A percentile compares a stretch with the other conserved stretches of the same genome.
phyloP scores from a whole-genome alignment of 352 stramenopile species.

The Pythium grandisporangium region DNA sequence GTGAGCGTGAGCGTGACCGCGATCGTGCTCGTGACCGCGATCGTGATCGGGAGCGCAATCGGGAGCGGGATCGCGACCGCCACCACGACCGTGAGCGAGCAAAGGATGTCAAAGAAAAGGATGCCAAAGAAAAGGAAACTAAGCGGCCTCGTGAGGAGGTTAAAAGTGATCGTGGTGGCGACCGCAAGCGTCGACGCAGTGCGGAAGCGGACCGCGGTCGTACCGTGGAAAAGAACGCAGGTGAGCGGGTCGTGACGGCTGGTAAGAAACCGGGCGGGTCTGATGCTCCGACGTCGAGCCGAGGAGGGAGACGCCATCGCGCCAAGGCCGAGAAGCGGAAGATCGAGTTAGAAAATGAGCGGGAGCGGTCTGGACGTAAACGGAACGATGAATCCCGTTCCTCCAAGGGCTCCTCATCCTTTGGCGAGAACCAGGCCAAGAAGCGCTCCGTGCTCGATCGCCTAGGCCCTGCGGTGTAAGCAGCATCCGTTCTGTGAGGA shows the following conservation, averaged over 20 bases:
- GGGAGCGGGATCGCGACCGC: constrained; percentile 20
- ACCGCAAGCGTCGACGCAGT: constrained; percentile 1
- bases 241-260: constrained; percentile 11
- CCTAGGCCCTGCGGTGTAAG: constrained; percentile 60
- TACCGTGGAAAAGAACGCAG: constrained; percentile 11
- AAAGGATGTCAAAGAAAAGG: constrained; percentile 10
- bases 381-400: constrained; percentile 15
- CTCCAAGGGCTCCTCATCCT: constrained; percentile 16
- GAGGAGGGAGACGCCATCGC: too few relatives aligned
- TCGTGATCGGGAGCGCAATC: constrained; percentile 15
- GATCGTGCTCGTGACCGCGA: too few relatives aligned
- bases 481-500: too few relatives aligned
- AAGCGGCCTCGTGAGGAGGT: constrained; percentile 38
- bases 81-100: constrained; percentile 26
- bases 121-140: constrained; percentile 11
- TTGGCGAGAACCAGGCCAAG: constrained; percentile 56
- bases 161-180: constrained; percentile 8
- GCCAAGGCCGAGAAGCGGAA: constrained; percentile 44
- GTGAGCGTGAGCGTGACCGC: constrained; percentile 14
- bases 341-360: constrained; percentile 39
- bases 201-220: constrained; percentile 2
- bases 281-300: too few relatives aligned
- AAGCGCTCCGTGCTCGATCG: constrained; percentile 80
- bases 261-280: too few relatives aligned
- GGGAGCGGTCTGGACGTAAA: constrained; percentile 19